These are phyloP conservation scores for Erodium moschatum DNA, from an alignment of 441 rosid species.

Conservation along the genomic window DNA sequence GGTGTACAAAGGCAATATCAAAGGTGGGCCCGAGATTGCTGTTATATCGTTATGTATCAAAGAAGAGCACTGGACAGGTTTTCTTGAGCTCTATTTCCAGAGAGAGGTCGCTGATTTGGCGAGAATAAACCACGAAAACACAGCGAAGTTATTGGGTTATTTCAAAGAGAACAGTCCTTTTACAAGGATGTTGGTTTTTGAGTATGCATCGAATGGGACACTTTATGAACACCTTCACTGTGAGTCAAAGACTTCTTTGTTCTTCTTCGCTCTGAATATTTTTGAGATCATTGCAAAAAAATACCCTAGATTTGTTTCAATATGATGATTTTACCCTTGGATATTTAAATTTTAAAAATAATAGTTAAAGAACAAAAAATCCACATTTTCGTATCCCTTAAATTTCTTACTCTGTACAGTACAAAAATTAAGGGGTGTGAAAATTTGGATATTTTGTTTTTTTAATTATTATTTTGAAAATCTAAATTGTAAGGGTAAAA, in stretches of 20 bases:
- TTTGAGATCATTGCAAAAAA: too few relatives aligned
- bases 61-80: slow-evolving; percentile 89
- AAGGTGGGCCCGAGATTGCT: slow-evolving; percentile 91
- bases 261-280: too few relatives aligned
- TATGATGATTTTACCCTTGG: too few relatives aligned
- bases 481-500: too few relatives aligned
- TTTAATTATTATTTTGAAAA: too few relatives aligned
- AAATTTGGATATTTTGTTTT: too few relatives aligned
- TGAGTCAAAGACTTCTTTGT: slow-evolving; percentile 28
- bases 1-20: slow-evolving; percentile 87
- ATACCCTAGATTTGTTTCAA: too few relatives aligned
- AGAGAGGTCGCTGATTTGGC: slow-evolving; percentile 97
- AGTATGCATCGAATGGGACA: slow-evolving; percentile 94
- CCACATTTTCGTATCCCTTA: too few relatives aligned
- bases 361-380: too few relatives aligned
- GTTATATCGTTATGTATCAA: slow-evolving; percentile 80
- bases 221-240: slow-evolving; percentile 91
- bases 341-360: too few relatives aligned
- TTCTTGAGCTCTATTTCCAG: slow-evolving; percentile 86
- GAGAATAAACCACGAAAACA: slow-evolving; percentile 72
- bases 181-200: slow-evolving; percentile 85
- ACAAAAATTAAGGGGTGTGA: too few relatives aligned
- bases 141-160: slow-evolving; percentile 76
- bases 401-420: too few relatives aligned
- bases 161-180: slow-evolving; percentile 72